Conservation (phyloP, 2,329 filamentous ascomycete genomes). For the Akanthomyces lecanii region DNA sequence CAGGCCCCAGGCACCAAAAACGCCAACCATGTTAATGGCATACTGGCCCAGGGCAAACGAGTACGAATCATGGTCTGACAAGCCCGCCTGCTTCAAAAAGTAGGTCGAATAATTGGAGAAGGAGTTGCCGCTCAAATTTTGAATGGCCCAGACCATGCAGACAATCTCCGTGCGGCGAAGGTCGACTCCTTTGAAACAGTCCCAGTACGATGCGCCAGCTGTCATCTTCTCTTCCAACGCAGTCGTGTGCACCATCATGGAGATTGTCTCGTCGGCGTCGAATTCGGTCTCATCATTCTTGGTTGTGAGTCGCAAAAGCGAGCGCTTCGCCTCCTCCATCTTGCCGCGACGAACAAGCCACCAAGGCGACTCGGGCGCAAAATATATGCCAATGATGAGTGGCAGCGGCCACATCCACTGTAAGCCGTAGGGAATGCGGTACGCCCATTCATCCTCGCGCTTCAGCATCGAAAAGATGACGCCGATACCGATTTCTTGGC, state of each 20-base stretch:
- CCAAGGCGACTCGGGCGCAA: constrained; percentile 69
- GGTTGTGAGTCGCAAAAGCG: constrained; percentile 63
- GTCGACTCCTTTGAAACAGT: constrained; percentile 80
- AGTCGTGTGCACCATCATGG: constrained; percentile 91
- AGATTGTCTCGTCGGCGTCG: constrained; percentile 76
- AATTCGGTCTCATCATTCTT: constrained; percentile 63
- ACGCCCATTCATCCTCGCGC: constrained; percentile 64
- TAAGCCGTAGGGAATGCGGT: constrained; percentile 65
- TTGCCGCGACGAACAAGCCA: constrained; percentile 68
- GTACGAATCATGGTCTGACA: constrained; percentile 49
- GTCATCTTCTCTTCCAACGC: constrained; percentile 75
- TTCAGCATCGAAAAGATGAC: constrained; percentile 65
- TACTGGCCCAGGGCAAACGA: constrained; percentile 61
- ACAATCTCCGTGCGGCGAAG: constrained; percentile 71
- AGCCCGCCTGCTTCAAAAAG: constrained; percentile 57
- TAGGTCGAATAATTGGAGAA: constrained; percentile 64
- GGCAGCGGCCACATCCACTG: constrained; percentile 78
- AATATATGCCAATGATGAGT: constrained; percentile 59
- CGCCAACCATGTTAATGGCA: constrained; percentile 72
- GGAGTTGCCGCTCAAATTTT: constrained; percentile 59
- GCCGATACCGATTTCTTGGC: constrained; percentile 69
- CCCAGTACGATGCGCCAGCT: constrained; percentile 66
- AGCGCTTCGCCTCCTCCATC: constrained; percentile 60
- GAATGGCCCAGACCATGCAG: constrained; percentile 60
- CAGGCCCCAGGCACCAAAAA: constrained; percentile 76